Evolutionary conservation across 768 basidiomycete species (phyloP), one percentile per base, ranked within the genome.

Genomic region (Tricholoma terreum): DNA sequence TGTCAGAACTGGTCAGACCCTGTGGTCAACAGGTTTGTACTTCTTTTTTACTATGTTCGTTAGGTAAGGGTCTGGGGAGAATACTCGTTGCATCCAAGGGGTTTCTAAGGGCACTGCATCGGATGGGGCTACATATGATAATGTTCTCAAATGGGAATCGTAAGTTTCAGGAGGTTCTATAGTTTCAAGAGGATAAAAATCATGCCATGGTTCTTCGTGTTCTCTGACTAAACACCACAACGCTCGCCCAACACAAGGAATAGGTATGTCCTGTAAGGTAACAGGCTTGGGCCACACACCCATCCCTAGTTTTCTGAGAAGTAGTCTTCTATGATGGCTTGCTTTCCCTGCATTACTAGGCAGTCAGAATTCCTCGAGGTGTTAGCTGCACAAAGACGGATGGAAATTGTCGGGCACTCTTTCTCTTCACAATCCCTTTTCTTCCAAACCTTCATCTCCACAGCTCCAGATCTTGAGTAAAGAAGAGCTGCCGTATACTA

Each of bases 401-500:
- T 57, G 0, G 51, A 48, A 10, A 67, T 21, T 0, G 61, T 62
- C 1, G 61, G 57, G 24, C 24, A 4, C 22, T 24, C 12, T 52
- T 22, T 0, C 21, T 36, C 2, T 10, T 24, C 43, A 4, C 57
- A 24, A 50, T 62, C 56, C 8, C 66, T 61, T 3, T 60, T 56
- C 17, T 64, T 21, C 66, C 66, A 67, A 3, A 66, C 3, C 2
- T 45, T 17, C 50, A 67, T 60, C 5, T 54, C 40, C 48, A 64
- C 62, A 1, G 40, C 31, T 10, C 64, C 65, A 1, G 27, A 9
- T 0, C 63, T 34, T 1, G 40, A 22, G 14, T 65, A 63, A 24
- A 57, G 42, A n/a, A 66, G 57, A 0, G 36, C 30, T 0, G 61
- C 63, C 1, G 57, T 42, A 38, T 56, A 68, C 67, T 63, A 66